Evolutionary conservation across 2,329 filamentous ascomycete species (phyloP), one percentile per base, ranked within the genome.

Genomic region (Pestalotiopsis sp.): DNA sequence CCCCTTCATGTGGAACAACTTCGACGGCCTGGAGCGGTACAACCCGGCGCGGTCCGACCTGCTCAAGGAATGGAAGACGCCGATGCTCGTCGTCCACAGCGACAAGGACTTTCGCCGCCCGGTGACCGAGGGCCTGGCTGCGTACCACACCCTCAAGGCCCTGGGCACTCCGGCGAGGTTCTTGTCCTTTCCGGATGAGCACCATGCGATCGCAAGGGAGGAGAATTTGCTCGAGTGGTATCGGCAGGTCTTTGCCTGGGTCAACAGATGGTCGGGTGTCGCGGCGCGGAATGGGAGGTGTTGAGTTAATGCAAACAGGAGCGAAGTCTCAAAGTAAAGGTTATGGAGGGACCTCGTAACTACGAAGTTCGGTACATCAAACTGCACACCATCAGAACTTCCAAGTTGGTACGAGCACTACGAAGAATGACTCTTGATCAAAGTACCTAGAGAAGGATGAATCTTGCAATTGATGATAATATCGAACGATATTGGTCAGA

Each of bases 81-180:
- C 92, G 5, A 91, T 93, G 73, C 83, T 94, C 52, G 85, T 94
- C 69, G 90, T 94, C 52, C 92, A 94, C 80, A 90, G 86, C 71
- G 89, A 91, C 71, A 83, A 88, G 58, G 92, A 94, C 76, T 93
- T 91, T 73, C 85, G 91, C 6, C 78, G 74, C 66, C 77, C 80
- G 4, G 70, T 82, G 4, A 80, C 80, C 0, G 80, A 82, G 72
- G 81, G 70, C 79, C 79, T 62, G 76, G 74, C 70, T 4, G 70
- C 72, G 5, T 76, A 74, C 62, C 72, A 71, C 52, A 68, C 71
- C 13, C 68, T 76, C 23, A 70, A 71, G 58, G 58, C 65, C 2
- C 64, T 70, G 1, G 69, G 68, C 12, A 71, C 71, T 2, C 72
- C 75, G 3, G 71, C 75, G 3, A 70, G 68, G 39, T 71, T 75